Conservation (phyloP, 257 asterid species). For the Solanum sejunctum region DNA sequence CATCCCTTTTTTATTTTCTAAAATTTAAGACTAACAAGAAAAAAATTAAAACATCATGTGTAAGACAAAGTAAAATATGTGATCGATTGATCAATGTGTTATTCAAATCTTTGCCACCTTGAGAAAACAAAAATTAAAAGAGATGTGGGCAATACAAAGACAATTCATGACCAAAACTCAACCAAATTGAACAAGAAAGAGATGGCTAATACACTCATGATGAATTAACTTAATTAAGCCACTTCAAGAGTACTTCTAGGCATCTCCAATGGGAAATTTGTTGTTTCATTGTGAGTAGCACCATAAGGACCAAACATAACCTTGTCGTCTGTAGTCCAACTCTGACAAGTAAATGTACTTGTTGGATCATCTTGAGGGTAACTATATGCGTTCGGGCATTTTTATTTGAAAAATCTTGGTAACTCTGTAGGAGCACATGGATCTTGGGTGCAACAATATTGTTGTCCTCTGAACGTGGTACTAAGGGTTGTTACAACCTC, state of each 20-base stretch:
- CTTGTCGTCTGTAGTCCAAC: conserved; percentile 8
- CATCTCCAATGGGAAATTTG: not conserved
- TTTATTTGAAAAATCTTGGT: conserved; percentile 29
- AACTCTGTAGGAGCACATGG: conserved; percentile 16
- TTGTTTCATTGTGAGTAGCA: not conserved
- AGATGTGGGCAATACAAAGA: not conserved
- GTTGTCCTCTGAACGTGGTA: conserved; percentile 12
- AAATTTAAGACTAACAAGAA: not conserved
- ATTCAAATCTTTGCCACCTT: not conserved
- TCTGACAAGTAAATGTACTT: conserved; percentile 9
- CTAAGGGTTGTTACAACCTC: conserved; percentile 46
- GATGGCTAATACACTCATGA: not conserved
- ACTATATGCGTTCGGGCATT: conserved; percentile 36
- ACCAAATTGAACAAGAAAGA: not conserved
- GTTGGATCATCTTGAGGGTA: conserved; percentile 24
- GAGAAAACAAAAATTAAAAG: not conserved
- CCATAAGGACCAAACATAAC: conserved; percentile 23
- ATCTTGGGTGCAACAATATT: conserved; percentile 29
- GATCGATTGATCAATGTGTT: not conserved
- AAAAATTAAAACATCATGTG: no score
- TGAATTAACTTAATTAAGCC: not conserved
- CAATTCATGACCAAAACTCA: not conserved
- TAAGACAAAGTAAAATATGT: not conserved
- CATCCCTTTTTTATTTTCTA: not conserved
- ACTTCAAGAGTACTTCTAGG: not conserved